Conservation (phyloP, 306 rosid species). For the Hippophae tibetana region DNA sequence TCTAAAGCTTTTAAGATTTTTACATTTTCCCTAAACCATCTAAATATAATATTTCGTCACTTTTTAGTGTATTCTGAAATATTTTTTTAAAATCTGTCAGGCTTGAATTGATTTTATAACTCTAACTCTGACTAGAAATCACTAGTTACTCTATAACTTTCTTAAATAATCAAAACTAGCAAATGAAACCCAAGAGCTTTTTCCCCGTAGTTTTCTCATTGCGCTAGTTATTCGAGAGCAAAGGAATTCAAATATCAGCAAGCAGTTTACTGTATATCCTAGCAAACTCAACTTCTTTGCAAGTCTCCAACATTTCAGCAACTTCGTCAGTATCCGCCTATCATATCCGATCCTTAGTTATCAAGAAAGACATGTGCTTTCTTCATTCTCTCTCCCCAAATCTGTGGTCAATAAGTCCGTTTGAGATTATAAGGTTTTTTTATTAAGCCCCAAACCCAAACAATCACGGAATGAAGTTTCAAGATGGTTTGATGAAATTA, state of each 20-base stretch:
- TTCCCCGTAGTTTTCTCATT: constrained; percentile 1
- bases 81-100: too few species aligned
- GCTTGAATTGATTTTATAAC: too few species aligned
- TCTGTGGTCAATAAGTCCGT: constrained; percentile 1
- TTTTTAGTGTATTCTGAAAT: too few species aligned
- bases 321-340: too few species aligned
- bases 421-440: not conserved
- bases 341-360: not conserved
- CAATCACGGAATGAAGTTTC: constrained; percentile 48
- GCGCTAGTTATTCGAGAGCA: constrained; percentile 24
- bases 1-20: too few species aligned
- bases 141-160: too few species aligned
- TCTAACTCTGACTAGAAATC: too few species aligned
- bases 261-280: not conserved
- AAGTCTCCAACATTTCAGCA: too few species aligned
- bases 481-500: constrained; percentile 34
- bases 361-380: constrained; percentile 16
- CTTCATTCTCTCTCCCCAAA: constrained; percentile 5
- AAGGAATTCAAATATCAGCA: constrained; percentile 27
- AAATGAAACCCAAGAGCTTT: not conserved
- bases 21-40: too few species aligned
- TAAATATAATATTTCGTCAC: too few species aligned
- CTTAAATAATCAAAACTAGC: too few species aligned
- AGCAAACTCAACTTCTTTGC: not conserved
- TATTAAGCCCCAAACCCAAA: not conserved